A percentile compares a stretch with the other conserved stretches of the same genome.
phyloP scores from a whole-genome alignment of 1,284 basidiomycete genomes.

The Ceratobasidium sp. region DNA sequence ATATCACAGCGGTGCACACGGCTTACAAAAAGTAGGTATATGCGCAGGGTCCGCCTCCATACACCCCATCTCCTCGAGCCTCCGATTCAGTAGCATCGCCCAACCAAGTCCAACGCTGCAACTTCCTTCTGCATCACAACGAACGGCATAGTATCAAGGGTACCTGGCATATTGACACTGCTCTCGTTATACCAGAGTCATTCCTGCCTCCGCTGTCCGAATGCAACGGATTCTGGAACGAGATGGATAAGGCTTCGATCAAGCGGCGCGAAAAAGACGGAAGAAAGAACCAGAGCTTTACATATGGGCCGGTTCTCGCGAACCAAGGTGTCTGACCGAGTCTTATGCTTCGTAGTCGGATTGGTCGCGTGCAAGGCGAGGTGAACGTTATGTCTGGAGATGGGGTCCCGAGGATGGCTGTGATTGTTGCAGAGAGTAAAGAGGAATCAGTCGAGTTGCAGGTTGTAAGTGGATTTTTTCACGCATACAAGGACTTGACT shows the following conservation, averaged over 20 bases:
- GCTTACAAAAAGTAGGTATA: not conserved
- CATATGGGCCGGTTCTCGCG: not conserved
- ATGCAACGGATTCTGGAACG: slow-evolving; percentile 21
- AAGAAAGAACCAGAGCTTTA: not conserved
- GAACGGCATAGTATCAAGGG: slow-evolving; percentile 1
- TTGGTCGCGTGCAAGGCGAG: slow-evolving; percentile 24
- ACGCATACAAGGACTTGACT: not conserved
- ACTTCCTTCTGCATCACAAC: slow-evolving; percentile 13
- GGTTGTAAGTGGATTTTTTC: not conserved
- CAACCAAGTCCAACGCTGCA: not conserved
- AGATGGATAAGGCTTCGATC: slow-evolving; percentile 19
- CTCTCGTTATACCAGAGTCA: slow-evolving; percentile 6
- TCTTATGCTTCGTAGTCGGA: slow-evolving; percentile 2
- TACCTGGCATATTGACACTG: slow-evolving; percentile 28
- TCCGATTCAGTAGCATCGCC: not conserved
- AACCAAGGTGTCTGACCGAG: slow-evolving; percentile 19
- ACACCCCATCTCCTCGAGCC: not conserved
- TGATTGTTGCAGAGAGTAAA: slow-evolving; percentile 18
- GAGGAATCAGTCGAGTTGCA: slow-evolving; percentile 21
- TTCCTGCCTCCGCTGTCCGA: not conserved
- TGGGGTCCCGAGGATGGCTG: not conserved
- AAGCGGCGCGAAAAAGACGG: slow-evolving; percentile 17
- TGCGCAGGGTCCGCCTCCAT: slow-evolving; percentile 24
- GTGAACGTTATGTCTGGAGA: slow-evolving; percentile 19
- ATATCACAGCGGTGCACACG: not conserved